Base-by-base conservation (phyloP, 345 rosid genomes). In the Eucalyptus tenuipes region DNA sequence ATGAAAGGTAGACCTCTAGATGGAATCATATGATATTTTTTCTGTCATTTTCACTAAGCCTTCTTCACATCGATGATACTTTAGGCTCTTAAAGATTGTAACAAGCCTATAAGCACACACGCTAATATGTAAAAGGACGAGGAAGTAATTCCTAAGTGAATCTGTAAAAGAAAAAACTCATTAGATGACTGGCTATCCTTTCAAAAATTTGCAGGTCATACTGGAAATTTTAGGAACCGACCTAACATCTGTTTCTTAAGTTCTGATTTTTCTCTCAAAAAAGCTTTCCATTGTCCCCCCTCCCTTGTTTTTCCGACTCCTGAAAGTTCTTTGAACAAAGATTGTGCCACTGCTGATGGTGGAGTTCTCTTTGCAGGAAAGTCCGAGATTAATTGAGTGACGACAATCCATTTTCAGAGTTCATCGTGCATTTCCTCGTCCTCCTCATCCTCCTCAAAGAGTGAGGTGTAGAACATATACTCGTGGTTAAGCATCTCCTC, bases 401-500 rank as follows among this genome's bases (percentile, higher is more conserved):
- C 13, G 47, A 44, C 29, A 10, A 40, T 40, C 84, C 29, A 40
- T 40, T 75, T 75, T 88, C 53, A 93, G 49, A 96, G 95, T 87
- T 96, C 97, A 49, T 94, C 96, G 37, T 94, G 94, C 82, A 88
- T 87, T 52, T 94, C 90, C 59, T 91, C 89, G 7, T 91, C 88
- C 18, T 91, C 93, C 24, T 91, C 96, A 4, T 93, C 93, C 3
- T 90, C 93, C 40, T 92, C 91, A 85, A 90, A 91, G 53, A 96
- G 88, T 13, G 96, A 91, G 80, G 89, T 86, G 91, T 95, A 96
- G 90, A 96, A 96, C 49, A 92, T 89, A 68, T 90, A 42, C 90
- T 94, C 95, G 31, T 95, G 97, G 86, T 93, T 88, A 59, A 95
- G 87, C 94, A 95, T 94, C 90, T 96, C 97, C 24, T 91, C 91